phyloP scores from a whole-genome alignment of 176 grass and related monocot genomes.

The Lolium perenne region DNA sequence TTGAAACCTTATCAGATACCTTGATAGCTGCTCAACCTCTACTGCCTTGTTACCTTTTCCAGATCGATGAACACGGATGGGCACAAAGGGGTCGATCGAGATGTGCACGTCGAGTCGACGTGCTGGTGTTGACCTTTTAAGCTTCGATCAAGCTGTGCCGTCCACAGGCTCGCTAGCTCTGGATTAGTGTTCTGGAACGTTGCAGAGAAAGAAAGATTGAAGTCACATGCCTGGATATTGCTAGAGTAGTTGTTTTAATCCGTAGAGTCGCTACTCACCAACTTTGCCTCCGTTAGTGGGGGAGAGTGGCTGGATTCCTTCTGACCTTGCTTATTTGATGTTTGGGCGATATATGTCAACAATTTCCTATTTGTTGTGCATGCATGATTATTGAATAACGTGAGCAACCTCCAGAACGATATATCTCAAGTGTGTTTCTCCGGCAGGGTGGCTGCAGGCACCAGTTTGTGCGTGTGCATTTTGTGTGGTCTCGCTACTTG shows the following conservation, averaged over 20 bases:
- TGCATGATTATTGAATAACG: not conserved
- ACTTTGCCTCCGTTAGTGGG: slow-evolving; percentile 28
- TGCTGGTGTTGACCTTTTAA: slow-evolving; percentile 33
- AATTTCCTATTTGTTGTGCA: not conserved
- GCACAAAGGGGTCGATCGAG: not conserved
- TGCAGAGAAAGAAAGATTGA: not conserved
- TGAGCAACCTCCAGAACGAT: not conserved
- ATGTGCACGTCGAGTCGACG: not conserved
- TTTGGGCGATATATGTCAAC: not conserved
- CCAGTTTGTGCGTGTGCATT: not conserved
- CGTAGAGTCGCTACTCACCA: slow-evolving; percentile 4
- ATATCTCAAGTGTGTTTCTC: not conserved
- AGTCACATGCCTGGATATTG: slow-evolving; percentile 13
- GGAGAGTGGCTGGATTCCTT: slow-evolving; percentile 4
- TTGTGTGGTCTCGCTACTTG: not conserved
- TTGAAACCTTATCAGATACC: slow-evolving; percentile 10
- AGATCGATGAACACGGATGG: not conserved
- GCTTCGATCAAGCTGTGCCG: slow-evolving; percentile 19
- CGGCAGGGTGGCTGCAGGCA: not conserved
- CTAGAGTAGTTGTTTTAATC: slow-evolving; percentile 27
- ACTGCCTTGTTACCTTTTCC: not conserved
- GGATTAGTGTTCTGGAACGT: slow-evolving; percentile 39
- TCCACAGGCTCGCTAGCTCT: not conserved
- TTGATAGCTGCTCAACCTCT: not conserved
- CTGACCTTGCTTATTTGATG: not conserved